Percentiles rank a stretch among this genome's conserved stretches.
Evolutionary conservation across 2,329 filamentous ascomycete genomes (phyloP).

Genomic region (Xylaria multiplex): DNA sequence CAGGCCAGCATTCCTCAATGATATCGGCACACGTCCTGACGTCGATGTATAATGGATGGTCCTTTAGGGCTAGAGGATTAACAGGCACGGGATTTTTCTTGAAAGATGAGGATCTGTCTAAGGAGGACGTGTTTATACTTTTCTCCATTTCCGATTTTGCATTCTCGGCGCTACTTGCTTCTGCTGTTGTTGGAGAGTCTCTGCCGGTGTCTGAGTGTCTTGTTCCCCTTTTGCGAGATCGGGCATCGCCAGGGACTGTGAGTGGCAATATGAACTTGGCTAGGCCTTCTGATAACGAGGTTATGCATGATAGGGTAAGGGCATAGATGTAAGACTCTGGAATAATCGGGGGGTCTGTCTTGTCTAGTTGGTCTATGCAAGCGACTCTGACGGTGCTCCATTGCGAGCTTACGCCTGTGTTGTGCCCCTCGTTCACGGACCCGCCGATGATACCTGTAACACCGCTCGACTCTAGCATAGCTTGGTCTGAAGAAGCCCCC

Average conservation of each 20-base stretch:
- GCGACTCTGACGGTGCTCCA: slow-evolving; percentile 90
- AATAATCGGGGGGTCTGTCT: slow-evolving; percentile 81
- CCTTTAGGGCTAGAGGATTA: slow-evolving; percentile 81
- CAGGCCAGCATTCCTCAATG: slow-evolving; percentile 94
- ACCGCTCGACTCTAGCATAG: slow-evolving; percentile 87
- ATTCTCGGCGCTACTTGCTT: slow-evolving; percentile 50
- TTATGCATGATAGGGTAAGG: slow-evolving; percentile 87
- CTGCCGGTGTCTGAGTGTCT: slow-evolving; percentile 56
- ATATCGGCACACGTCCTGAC: slow-evolving; percentile 82
- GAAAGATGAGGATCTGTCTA: slow-evolving; percentile 73
- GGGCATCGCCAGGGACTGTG: slow-evolving; percentile 79
- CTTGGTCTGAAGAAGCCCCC: slow-evolving; percentile 76
- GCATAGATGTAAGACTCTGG: slow-evolving; percentile 96
- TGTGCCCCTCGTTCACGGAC: slow-evolving; percentile 72
- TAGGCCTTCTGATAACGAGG: slow-evolving; percentile 87
- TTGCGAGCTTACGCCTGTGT: slow-evolving; percentile 84
- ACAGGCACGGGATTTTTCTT: slow-evolving; percentile 81
- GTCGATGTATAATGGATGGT: slow-evolving; percentile 75
- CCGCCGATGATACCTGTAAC: slow-evolving; percentile 87
- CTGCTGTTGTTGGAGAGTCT: slow-evolving; percentile 55
- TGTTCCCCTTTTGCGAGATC: slow-evolving; percentile 61
- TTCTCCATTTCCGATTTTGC: slow-evolving; percentile 47
- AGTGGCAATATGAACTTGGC: slow-evolving; percentile 93
- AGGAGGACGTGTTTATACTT: slow-evolving; percentile 43
- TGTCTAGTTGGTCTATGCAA: slow-evolving; percentile 94